Evolutionary conservation across 257 asterid species (phyloP), one percentile per base, ranked within the genome.

Genomic region (Plantago major): DNA sequence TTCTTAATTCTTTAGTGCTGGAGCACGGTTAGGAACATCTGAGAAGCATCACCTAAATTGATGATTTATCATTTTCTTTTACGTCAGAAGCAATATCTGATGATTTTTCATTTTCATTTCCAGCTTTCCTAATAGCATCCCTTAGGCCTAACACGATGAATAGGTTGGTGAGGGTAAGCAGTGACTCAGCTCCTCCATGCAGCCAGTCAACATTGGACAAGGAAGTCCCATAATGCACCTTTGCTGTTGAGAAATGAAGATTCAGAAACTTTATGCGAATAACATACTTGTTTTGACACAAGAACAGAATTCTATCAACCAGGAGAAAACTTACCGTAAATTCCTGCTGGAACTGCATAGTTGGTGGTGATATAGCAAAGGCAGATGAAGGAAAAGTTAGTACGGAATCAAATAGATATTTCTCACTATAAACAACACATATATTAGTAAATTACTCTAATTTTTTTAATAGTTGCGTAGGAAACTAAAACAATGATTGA

Each of bases 181-280:
- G 73, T 15, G 99, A 92, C 82, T 92, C 99, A 8, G 97, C 99
- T 57, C 99, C 94, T 69, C 97, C 97, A 44, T 89, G 99, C 82
- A 89, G 75, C 95, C 97, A 92, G 64, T 92, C 99, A 44, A 89
- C 95, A 60, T 92, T 89, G 66, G 98, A 90, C 70, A 90, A 80
- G 26, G 96, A 85, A 60, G 95, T 90, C 44, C 98, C 98, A 70
- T 83, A 90, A 47, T 88, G 87, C 74, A 90, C 91, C 81, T 90
- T 90, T 43, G 96, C 98, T 88, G 88, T 70, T 69, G 33, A 71
- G 71, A 26, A 30, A 49, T 43, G 52, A 19, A 71, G 61, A 37
- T 51, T 40, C 63, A 42, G 60, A 18, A 64, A 56, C 30, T 16
- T 33, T 40, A 62, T 49, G 40, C 63, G 55, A 19, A 56, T n/a